Base-by-base conservation (phyloP, 148 eudicot species). In the Rhododendron ferrugineum region DNA sequence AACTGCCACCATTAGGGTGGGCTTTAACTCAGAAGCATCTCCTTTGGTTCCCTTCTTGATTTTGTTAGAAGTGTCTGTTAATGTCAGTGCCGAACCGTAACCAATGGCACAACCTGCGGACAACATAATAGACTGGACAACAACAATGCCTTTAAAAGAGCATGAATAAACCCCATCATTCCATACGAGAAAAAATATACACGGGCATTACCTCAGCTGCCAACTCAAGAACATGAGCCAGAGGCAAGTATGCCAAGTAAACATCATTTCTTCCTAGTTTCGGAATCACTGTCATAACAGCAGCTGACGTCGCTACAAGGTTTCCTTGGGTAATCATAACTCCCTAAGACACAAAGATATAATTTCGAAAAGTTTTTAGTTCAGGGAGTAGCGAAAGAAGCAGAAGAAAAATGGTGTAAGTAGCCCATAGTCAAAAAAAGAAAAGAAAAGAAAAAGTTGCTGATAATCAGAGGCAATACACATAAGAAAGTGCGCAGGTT, bases 291-390 rank as follows among this genome's bases (percentile, higher is more conserved):
- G 99, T 95, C 88, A 83, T 90, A 42, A 96, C 98, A 34, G 98
- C 95, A 84, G 99, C 99, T 54, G 98, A 92, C 78, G 94, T 96
- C 26, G 98, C 95, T 83, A 96, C 97, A 84, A 95, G 88, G 88
- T 95, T 96, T 82, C 95, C 94, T 87, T 96, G 99, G 66, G 97
- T 92, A 90, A 96, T 96, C 98, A 96, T 92, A 84, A 96, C 98
- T 87, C 99, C 99, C 99, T 96, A 70, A 54, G 87, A 56, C 56
- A 70, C 70, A n/a, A 88, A 11, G 20, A 44, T 16, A 42, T 4
- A 13, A 30, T n/a, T 15, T 30, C 1, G 8, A 20, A 4, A 77
- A 22, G 26, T 8, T 77, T 64, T n/a, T 9, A 28, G 60, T 84
- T 58, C 66, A 28, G 23, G 28, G 14, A 75, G 66, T 49, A 42